Evolutionary conservation across 1,139 yeast genomes (phyloP).

Genomic region (Pichia terricola): DNA sequence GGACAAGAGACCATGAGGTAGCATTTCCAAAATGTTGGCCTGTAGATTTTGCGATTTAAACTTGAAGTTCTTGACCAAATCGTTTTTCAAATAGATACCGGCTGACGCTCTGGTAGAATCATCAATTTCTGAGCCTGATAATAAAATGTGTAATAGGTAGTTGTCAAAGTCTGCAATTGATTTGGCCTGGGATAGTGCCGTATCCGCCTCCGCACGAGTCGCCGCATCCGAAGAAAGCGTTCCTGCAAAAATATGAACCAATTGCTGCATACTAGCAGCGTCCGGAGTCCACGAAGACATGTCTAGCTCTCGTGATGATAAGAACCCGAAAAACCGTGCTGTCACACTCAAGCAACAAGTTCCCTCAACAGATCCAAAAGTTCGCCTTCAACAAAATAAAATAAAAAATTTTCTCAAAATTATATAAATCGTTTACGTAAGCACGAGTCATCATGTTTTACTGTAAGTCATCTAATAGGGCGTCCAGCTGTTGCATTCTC

Average conservation of each 20-base stretch:
- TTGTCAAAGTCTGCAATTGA: conserved; percentile 68
- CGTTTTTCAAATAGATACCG: conserved; percentile 76
- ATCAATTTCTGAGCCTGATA: conserved; percentile 32
- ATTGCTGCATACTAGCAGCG: conserved; percentile 48
- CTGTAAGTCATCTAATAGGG: conserved; percentile 22
- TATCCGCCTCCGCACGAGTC: conserved; percentile 52
- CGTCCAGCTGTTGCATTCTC: conserved; percentile 36
- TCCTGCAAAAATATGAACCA: conserved; percentile 53
- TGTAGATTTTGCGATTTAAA: conserved; percentile 29
- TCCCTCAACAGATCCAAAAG: neutral
- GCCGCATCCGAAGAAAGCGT: conserved; percentile 50
- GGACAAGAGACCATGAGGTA: conserved; percentile 61
- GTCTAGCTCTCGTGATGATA: neutral
- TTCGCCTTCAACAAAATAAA: no score
- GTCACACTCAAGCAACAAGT: neutral
- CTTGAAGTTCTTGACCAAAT: conserved; percentile 30
- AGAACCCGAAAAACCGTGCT: conserved; percentile 1
- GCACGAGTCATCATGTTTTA: neutral
- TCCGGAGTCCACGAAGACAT: conserved; percentile 53
- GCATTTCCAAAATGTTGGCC: conserved; percentile 49
- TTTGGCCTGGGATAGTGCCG: conserved; percentile 60
- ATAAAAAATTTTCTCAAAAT: no score
- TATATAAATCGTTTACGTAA: no score
- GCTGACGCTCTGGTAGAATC: conserved; percentile 75
- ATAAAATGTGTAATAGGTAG: conserved; percentile 63